Evolutionary conservation across 2,329 filamentous ascomycete genomes (phyloP), one percentile per base, ranked within the genome.

Genomic region (Apiospora marii): DNA sequence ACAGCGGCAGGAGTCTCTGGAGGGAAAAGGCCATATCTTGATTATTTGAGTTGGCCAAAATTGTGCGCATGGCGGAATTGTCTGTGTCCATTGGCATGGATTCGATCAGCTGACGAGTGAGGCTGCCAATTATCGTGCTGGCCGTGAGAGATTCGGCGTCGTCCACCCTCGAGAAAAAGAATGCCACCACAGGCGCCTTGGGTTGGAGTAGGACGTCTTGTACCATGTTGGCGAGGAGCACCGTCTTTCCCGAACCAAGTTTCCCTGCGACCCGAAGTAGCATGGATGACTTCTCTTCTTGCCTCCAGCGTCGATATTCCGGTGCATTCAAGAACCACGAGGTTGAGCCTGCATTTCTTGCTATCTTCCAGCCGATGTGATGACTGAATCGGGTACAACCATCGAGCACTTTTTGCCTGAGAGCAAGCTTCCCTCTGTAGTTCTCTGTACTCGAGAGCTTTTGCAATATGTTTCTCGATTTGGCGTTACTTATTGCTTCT

Each of bases 241-340:
- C 84, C 0, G 85, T 85, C 72, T 87, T 87, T 0, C 85, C 85
- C 0, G 81, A 83, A 0, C 85, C 85, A 0, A 87, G 76, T 61
- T 83, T 85, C 6, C 84, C 85, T 12, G 70, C 79, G 41, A 77
- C 82, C 0, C 14, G 44, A 46, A 85, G 1, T 0, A 86, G 72
- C 0, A 83, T 82, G 0, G 58, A 71, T 69, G 74, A 71, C 27
- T 7, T 19, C 19, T 44, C 3, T 10, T 43, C 10, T 5, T 46
- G n/a, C 19, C 34, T 58, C 74, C 74, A 75, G 4, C 43, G 19
- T 7, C 12, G 41, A 49, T 72, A 74, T 16, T 53, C 37, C n/a
- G 22, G 24, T 7, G 48, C 22, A 1, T 71, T 10, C 0, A n/a
- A 68, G 69, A 82, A 77, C 3, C 81, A 72, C 2, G 71, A 76